Percentiles rank a stretch among this genome's conserved stretches.
These are phyloP conservation scores for Penicillium riverlandense DNA, from an alignment of 495 filamentous ascomycete species.

Conservation along the genomic window DNA sequence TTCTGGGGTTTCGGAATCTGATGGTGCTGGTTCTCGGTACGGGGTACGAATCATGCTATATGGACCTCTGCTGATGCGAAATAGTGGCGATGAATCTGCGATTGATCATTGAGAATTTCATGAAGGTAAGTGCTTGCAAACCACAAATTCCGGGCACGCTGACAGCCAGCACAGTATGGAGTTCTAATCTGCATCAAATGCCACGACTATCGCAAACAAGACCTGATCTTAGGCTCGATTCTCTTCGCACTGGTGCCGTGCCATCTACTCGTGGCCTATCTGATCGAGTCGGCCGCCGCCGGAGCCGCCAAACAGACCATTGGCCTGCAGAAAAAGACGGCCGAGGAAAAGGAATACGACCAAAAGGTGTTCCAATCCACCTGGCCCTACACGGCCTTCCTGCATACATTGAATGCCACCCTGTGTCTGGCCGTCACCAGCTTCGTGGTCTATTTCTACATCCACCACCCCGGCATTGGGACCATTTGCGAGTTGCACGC, in stretches of 20 bases:
- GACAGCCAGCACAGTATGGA: conserved; percentile 56
- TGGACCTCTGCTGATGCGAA: neutral
- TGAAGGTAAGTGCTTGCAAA: conserved; percentile 56
- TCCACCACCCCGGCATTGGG: conserved; percentile 90
- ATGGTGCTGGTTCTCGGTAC: conserved; percentile 90
- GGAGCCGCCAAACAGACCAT: conserved; percentile 62
- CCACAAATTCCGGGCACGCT: no score
- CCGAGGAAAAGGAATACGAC: conserved; percentile 44
- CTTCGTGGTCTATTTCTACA: conserved; percentile 75
- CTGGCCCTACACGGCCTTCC: conserved; percentile 70
- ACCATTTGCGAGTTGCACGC: conserved; percentile 86
- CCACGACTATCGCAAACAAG: conserved; percentile 76
- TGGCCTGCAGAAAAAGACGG: conserved; percentile 53
- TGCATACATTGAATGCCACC: conserved; percentile 76
- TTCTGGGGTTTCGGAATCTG: conserved; percentile 88
- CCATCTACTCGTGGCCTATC: conserved; percentile 81
- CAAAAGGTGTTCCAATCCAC: conserved; percentile 53
- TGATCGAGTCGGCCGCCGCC: conserved; percentile 78
- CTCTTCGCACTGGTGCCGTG: conserved; percentile 82
- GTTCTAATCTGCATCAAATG: conserved; percentile 88
- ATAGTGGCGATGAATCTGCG: conserved; percentile 86
- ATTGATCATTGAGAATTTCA: conserved; percentile 92
- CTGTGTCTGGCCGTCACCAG: conserved; percentile 76
- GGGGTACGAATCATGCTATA: conserved; percentile 1
- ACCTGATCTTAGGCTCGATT: conserved; percentile 64